phyloP scores from a whole-genome alignment of 345 rosid species.

The Eucalyptus pauciflora region DNA sequence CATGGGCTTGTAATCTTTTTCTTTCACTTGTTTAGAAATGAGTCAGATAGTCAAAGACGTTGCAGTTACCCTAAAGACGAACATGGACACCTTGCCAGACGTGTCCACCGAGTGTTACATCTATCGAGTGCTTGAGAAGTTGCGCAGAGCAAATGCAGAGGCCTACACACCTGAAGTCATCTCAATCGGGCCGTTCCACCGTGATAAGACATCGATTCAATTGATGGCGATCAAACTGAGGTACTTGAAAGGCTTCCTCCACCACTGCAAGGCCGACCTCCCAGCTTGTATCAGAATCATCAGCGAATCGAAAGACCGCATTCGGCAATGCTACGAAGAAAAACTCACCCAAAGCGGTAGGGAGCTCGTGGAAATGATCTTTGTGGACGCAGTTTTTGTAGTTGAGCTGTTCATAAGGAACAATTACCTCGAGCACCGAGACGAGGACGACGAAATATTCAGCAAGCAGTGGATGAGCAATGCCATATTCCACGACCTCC shows the following conservation, averaged over 20 bases:
- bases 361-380: slow-evolving; percentile 13
- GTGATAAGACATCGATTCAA: neutral
- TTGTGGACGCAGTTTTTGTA: slow-evolving; percentile 12
- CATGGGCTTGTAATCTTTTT: neutral
- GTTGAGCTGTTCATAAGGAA: slow-evolving; percentile 16
- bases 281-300: neutral
- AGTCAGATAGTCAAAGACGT: neutral
- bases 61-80: neutral
- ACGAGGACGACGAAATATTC: neutral
- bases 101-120: neutral
- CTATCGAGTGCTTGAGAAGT: neutral
- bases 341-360: neutral
- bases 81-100: neutral
- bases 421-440: neutral
- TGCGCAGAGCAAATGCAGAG: neutral
- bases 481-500: neutral
- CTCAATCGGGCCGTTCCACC: slow-evolving; percentile 1
- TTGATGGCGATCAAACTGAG: slow-evolving; percentile 8
- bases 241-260: slow-evolving; percentile 6
- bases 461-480: neutral
- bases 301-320: neutral
- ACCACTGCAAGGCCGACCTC: slow-evolving; percentile 1
- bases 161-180: neutral
- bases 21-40: neutral
- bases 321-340: slow-evolving; percentile 13